phyloP scores from a whole-genome alignment of 164 flowering plant genomes.

The Hamamelis virginiana region DNA sequence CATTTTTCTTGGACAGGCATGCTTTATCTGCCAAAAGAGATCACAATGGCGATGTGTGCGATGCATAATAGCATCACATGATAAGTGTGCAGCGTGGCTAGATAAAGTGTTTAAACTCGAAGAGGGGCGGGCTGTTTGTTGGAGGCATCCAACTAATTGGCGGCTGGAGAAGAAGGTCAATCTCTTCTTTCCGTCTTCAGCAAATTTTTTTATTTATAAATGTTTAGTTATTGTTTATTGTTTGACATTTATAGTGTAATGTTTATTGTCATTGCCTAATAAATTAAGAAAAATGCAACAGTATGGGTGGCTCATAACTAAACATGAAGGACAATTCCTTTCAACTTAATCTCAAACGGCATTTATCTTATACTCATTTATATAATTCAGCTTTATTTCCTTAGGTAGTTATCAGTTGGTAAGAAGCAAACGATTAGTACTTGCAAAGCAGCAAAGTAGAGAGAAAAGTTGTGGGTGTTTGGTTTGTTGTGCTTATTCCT shows the following conservation, averaged over 20 bases:
- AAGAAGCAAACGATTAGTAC: no score
- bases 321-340: no score
- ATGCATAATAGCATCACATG: conserved; percentile 73
- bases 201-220: not conserved
- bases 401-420: no score
- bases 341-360: no score
- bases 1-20: conserved; percentile 43
- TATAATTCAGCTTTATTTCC: no score
- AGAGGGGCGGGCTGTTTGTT: conserved; percentile 70
- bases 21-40: conserved; percentile 69
- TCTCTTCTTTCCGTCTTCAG: conserved; percentile 53
- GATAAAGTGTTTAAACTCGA: conserved; percentile 52
- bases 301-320: no score
- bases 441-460: no score
- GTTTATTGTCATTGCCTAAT: no score
- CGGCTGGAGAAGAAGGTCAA: conserved; percentile 75
- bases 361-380: no score
- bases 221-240: not conserved
- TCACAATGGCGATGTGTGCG: conserved; percentile 65
- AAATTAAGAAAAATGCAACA: no score
- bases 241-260: not conserved
- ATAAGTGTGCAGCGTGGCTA: conserved; percentile 82
- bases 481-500: no score
- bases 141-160: conserved; percentile 90
- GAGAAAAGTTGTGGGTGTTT: no score